Conservation (phyloP, 306 rosid species). For the Rosa persica region DNA sequence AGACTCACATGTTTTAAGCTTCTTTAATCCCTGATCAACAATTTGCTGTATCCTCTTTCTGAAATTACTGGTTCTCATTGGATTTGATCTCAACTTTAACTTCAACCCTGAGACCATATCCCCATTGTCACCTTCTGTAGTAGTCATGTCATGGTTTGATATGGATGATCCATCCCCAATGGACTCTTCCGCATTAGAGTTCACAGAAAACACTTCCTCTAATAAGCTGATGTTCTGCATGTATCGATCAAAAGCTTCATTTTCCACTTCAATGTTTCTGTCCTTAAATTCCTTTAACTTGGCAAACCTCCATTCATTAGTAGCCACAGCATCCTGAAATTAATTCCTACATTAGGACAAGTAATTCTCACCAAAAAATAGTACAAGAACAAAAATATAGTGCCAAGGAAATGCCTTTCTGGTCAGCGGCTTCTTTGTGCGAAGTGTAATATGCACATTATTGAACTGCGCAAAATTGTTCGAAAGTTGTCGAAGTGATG, state of each 20-base stretch:
- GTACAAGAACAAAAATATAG: slow-evolving; percentile 9
- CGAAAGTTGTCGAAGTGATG: slow-evolving; percentile 83
- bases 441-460: slow-evolving; percentile 66
- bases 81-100: slow-evolving; percentile 62
- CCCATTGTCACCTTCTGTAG: slow-evolving; percentile 43
- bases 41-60: slow-evolving; percentile 60
- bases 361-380: slow-evolving; percentile 8
- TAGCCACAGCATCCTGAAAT: slow-evolving; percentile 82
- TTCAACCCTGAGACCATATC: slow-evolving; percentile 50
- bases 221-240: slow-evolving; percentile 75
- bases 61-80: slow-evolving; percentile 47
- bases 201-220: slow-evolving; percentile 72
- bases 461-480: slow-evolving; percentile 89
- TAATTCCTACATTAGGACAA: slow-evolving; percentile 35
- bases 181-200: slow-evolving; percentile 42
- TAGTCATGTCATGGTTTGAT: slow-evolving; percentile 34
- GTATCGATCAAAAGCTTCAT: slow-evolving; percentile 87
- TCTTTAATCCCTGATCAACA: slow-evolving; percentile 72
- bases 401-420: slow-evolving; percentile 56
- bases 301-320: slow-evolving; percentile 94
- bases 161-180: slow-evolving; percentile 37
- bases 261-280: slow-evolving; percentile 67
- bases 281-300: slow-evolving; percentile 81
- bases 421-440: slow-evolving; percentile 80
- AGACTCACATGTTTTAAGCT: slow-evolving; percentile 42